phyloP scores from a whole-genome alignment of 2,329 filamentous ascomycete genomes.

The Claviceps monticola region DNA sequence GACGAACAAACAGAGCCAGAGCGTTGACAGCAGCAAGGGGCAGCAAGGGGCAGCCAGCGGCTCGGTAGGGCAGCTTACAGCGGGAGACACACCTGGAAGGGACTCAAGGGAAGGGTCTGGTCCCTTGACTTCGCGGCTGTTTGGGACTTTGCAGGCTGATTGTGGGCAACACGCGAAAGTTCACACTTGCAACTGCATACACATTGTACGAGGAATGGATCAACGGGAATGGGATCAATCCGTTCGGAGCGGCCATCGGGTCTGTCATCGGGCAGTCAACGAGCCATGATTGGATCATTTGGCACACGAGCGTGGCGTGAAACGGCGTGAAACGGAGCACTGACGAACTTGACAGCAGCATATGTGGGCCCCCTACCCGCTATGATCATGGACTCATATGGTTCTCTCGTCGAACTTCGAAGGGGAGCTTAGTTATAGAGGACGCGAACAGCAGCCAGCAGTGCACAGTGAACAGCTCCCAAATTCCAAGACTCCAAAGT shows the following conservation, averaged over 20 bases:
- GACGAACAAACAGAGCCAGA: neutral
- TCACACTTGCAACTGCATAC: too few species aligned
- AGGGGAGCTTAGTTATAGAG: neutral
- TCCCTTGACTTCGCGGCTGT: too few species aligned
- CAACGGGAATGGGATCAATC: too few species aligned
- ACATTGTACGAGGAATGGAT: too few species aligned
- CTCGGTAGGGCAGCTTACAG: neutral
- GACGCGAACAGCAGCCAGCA: neutral
- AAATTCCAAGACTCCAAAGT: too few species aligned
- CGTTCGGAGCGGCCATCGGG: neutral
- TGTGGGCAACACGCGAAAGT: too few species aligned
- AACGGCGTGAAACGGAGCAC: neutral
- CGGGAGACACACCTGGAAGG: neutral
- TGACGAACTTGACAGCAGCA: neutral
- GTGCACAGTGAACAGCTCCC: neutral
- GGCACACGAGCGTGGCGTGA: neutral
- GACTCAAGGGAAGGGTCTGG: too few species aligned
- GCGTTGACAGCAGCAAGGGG: too few species aligned
- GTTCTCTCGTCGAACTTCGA: neutral
- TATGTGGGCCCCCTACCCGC: too few species aligned
- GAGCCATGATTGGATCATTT: neutral
- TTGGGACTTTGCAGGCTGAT: too few species aligned
- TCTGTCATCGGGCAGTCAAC: neutral
- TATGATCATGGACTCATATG: too few species aligned
- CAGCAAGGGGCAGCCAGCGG: too few species aligned